These are phyloP conservation scores for Excoecaria agallocha DNA, from an alignment of 345 rosid species.

Conservation along the genomic window DNA sequence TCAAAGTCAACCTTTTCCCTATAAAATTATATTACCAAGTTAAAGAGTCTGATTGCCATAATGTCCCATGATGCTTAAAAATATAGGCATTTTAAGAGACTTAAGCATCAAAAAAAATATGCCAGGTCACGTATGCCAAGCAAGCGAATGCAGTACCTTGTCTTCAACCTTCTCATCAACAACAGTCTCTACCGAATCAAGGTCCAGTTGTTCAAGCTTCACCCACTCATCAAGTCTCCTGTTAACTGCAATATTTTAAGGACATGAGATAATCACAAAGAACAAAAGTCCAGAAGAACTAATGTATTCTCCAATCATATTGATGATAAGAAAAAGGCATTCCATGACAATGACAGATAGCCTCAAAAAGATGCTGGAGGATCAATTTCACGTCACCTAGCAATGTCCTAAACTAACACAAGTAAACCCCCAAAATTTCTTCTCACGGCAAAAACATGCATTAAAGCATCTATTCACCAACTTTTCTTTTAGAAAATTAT, in stretches of 20 bases:
- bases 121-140: too few relatives aligned
- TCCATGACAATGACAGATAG: not conserved
- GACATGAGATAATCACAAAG: not conserved
- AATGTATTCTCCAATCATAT: not conserved
- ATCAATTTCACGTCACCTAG: too few relatives aligned
- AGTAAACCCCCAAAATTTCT: not conserved
- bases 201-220: conserved; percentile 88
- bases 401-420: not conserved
- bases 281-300: not conserved
- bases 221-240: conserved; percentile 99
- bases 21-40: not conserved
- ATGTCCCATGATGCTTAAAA: not conserved
- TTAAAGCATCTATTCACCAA: not conserved
- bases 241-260: conserved; percentile 52
- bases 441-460: not conserved
- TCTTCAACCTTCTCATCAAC: conserved; percentile 97
- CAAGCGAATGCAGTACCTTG: conserved; percentile 49
- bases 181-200: conserved; percentile 83
- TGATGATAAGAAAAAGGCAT: not conserved
- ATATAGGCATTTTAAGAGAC: not conserved
- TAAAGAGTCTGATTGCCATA: too few relatives aligned
- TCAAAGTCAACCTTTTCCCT: not conserved
- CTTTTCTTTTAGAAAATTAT: not conserved
- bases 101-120: not conserved
- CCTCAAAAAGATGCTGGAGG: not conserved